Evolutionary conservation across 345 rosid genomes (phyloP), one percentile per base, ranked within the genome.

Genomic region (Lumnitzera littorea): DNA sequence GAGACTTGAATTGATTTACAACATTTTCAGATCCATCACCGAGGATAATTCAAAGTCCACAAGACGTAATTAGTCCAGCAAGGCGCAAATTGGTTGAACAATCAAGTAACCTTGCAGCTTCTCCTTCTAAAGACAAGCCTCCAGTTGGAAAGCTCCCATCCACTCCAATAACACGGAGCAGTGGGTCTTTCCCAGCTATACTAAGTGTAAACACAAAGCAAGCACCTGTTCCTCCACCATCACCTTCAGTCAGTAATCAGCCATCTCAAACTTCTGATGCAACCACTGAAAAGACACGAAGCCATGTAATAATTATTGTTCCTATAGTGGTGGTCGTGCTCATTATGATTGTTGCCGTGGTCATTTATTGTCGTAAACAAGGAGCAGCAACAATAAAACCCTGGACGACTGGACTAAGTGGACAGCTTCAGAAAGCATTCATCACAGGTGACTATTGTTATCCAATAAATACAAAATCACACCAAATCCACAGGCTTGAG

Each of bases 361-460:
- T 80, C 65, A 46, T 80, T 57, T 15, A 70, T 46, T 83, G 66
- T 60, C 77, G 78, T 49, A 90, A 73, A 59, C 75, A 56, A 56
- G 88, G 85, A 57, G 85, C 72, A 48, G 73, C 74, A 66, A 73
- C 78, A 56, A 82, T 94, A 29, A 72, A 87, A 65, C 99, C 99
- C 23, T 94, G 99, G 97, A 94, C 83, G 74, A 83, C 91, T 52
- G 99, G 97, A 70, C 69, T 94, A 27, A 94, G 97, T 69, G 97
- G 92, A 69, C 97, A 94, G 76, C 73, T 90, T 67, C 99, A 88
- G 69, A 94, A 86, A 77, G 95, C 95, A 62, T 90, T 94, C 61
- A 72, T 90, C 58, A 84, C 95, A 58, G 99, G 99, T 88, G 68
- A 58, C 29, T 47, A 5, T 9, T 9, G 11, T 36, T 4, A 36